Evolutionary conservation across 495 filamentous ascomycete species (phyloP), one percentile per base, ranked within the genome.

Genomic region (Daldinia grandis): DNA sequence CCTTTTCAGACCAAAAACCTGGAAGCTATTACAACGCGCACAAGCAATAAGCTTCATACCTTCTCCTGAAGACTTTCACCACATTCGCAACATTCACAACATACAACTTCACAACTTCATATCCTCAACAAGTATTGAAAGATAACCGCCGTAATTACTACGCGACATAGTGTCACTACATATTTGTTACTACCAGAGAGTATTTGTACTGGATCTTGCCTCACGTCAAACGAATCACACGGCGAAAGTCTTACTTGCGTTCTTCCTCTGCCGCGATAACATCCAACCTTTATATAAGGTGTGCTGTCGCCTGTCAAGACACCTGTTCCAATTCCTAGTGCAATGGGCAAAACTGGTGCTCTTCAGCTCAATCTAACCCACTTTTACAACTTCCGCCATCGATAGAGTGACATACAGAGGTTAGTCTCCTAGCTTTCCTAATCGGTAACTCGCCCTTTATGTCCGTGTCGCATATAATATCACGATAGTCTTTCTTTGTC

Each of bases 261-360:
- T 58, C 7, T 25, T 51, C 42, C 30, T 10, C 7, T 57, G 10
- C 37, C 17, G 59, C 54, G 50, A 55, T 53, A 28, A 56, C 27
- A 21, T 19, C 5, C 19, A 58, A 37, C 51, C 50, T 61, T 30
- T 40, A 33, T 55, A 62, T 30, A 55, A 33, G 24, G 28, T 31
- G 33, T 27, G 19, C 42, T 27, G 19, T 62, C 27, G 70, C 35
- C 40, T 54, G 44, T 58, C 31, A 30, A 44, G 19, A 62, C 30
- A 40, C 35, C 47, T 54, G 50, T 44, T 33, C n/a, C 15, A 33
- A 10, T 51, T 27, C 27, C 12, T 61, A 62, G 62, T 68, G 70
- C 70, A 73, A 73, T 73, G 70, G 70, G 70, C 64, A 65, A 62
- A 57, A 42, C 38, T 69, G 70, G 65, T 66, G 65, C 65, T 69